Evolutionary conservation across 164 flowering plant genomes (phyloP).

Genomic region (Euptelea pleiosperma): DNA sequence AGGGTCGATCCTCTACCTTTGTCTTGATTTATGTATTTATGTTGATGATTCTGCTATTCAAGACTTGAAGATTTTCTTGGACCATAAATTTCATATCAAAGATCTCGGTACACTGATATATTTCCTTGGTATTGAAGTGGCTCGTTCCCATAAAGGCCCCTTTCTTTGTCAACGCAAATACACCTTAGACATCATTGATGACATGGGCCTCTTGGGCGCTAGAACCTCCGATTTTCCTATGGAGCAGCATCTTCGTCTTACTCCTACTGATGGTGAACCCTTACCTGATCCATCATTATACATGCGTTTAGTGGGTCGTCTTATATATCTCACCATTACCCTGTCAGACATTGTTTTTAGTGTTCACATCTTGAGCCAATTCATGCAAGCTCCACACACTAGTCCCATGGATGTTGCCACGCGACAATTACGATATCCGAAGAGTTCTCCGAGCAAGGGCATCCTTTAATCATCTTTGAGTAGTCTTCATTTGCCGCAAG

Average conservation of each 20-base stretch:
- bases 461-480: no score
- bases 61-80: neutral
- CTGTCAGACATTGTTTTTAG: no score
- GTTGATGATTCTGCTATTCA: neutral
- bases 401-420: no score
- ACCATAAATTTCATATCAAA: neutral
- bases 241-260: neutral
- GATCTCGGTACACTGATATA: neutral
- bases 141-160: neutral
- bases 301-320: no score
- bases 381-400: no score
- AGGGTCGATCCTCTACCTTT: neutral
- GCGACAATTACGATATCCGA: no score
- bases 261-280: no score
- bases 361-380: no score
- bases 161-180: neutral
- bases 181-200: neutral
- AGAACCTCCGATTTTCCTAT: neutral
- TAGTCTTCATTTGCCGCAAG: no score
- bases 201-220: neutral
- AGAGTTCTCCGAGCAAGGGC: no score
- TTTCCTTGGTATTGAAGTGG: neutral
- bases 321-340: no score
- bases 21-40: neutral
- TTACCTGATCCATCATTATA: no score